phyloP scores from a whole-genome alignment of 345 rosid genomes.

The Citropsis articulata region DNA sequence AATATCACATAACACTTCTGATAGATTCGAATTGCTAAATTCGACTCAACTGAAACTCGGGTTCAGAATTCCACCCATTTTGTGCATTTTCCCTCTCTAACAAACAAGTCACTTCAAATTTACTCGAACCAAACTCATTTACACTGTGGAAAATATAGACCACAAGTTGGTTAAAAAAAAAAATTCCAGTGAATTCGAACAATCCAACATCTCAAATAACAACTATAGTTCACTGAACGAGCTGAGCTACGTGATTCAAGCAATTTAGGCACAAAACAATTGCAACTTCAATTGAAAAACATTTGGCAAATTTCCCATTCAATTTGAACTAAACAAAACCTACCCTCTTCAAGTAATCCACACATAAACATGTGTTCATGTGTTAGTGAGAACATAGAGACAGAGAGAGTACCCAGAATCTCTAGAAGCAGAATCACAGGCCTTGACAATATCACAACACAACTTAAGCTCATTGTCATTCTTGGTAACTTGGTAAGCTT shows the following conservation, averaged over 20 bases:
- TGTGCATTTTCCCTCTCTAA: not conserved
- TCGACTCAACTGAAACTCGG: not conserved
- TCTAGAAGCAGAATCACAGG: slow-evolving; percentile 63
- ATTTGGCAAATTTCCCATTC: not conserved
- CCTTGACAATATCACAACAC: slow-evolving; percentile 51
- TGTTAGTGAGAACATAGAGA: not conserved
- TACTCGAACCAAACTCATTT: not conserved
- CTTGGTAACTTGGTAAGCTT: slow-evolving; percentile 46
- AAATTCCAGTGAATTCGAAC: not conserved
- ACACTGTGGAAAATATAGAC: not conserved
- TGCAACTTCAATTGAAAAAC: not conserved
- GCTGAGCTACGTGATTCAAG: not conserved
- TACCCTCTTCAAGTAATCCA: not conserved
- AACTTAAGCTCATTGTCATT: slow-evolving; percentile 47
- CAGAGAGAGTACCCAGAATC: slow-evolving; percentile 40
- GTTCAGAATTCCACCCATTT: not conserved
- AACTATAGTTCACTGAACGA: not conserved
- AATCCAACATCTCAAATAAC: not conserved
- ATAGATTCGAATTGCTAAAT: not conserved
- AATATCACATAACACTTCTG: not conserved
- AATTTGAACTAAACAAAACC: not conserved
- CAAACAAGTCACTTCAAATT: no score
- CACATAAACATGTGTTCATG: not conserved
- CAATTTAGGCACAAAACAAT: not conserved
- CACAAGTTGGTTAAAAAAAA: not conserved